These are phyloP conservation scores for Candida maris DNA, from an alignment of 805 yeast species.

Conservation along the genomic window DNA sequence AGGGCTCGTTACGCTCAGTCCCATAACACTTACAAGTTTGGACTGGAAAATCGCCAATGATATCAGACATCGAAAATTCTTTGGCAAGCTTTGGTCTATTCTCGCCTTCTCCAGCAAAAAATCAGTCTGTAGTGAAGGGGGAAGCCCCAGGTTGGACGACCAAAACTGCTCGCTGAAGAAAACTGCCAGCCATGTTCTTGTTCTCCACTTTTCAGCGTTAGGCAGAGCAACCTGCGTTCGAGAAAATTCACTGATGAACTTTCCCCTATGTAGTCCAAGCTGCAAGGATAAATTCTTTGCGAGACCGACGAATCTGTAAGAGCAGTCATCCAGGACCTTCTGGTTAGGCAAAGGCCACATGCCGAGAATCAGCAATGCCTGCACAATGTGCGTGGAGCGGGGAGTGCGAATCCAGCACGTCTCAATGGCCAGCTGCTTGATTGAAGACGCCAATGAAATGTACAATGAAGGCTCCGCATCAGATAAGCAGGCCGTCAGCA, in stretches of 20 bases:
- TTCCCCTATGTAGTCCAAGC: constrained; percentile 86
- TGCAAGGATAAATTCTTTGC: constrained; percentile 84
- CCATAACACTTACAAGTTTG: constrained; percentile 80
- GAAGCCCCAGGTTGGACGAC: constrained; percentile 84
- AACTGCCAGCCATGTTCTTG: constrained; percentile 86
- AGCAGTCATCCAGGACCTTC: constrained; percentile 87
- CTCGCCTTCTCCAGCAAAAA: constrained; percentile 77
- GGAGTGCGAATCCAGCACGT: constrained; percentile 94
- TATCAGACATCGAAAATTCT: constrained; percentile 66
- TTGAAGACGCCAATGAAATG: constrained; percentile 67
- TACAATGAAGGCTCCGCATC: constrained; percentile 86
- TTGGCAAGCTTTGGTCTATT: constrained; percentile 61
- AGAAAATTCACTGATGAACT: constrained; percentile 85
- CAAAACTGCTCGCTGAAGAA: constrained; percentile 88
- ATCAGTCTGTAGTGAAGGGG: constrained; percentile 82
- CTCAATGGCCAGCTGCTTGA: constrained; percentile 83
- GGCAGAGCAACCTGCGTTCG: constrained; percentile 85
- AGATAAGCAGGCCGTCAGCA: constrained; percentile 78
- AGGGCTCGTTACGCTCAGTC: constrained; percentile 76
- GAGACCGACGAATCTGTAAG: constrained; percentile 81
- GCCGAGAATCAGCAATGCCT: constrained; percentile 78
- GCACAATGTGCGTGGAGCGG: constrained; percentile 88
- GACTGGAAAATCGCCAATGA: constrained; percentile 79
- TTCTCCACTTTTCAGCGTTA: constrained; percentile 91
- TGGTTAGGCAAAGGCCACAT: constrained; percentile 94